Evolutionary conservation across 805 yeast genomes (phyloP), one percentile per base, ranked within the genome.

Genomic region (Teunomyces tritomae): DNA sequence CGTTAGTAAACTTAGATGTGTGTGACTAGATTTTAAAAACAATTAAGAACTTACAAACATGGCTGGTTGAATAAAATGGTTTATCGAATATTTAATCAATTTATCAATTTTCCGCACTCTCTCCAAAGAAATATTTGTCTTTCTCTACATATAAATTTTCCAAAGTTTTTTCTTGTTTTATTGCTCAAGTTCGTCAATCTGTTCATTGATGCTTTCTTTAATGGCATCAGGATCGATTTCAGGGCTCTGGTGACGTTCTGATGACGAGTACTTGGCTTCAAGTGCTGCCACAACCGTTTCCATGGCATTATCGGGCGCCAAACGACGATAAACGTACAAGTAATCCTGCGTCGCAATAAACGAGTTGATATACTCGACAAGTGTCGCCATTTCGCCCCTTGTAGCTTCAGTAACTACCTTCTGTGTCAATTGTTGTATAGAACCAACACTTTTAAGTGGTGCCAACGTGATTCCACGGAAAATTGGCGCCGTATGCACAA

Each of bases 301-400:
- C 34, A 50, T 39, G 8, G 46, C 52, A 7, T 20, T 34, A 32
- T 58, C 58, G 13, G 49, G 44, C 11, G 43, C 53, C 5, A 55
- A 43, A 37, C 71, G 61, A 48, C 59, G 55, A 51, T 70, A 71
- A 5, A 71, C 58, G 44, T 50, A 59, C 43, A 71, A 51, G 47
- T 54, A 61, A 33, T 68, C 64, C 4, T 45, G 27, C 8, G 49
- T 56, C 1, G 57, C 42, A 4, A 68, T 48, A 5, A 61, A 45
- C 2, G 64, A 49, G 13, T 55, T 39, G n/a, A 65, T 24, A 3
- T 65, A 49, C 3, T 36, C 41, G 7, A 32, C 9, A 16, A 57
- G 17, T 3, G 49, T 46, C 3, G 43, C 48, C 2, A 45, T 13
- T 7, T 53, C 37, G 4, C 51, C 49, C 8, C 36, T n/a, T 5